phyloP scores from a whole-genome alignment of 352 stramenopile genomes.

The Phytophthora tentaculata region DNA sequence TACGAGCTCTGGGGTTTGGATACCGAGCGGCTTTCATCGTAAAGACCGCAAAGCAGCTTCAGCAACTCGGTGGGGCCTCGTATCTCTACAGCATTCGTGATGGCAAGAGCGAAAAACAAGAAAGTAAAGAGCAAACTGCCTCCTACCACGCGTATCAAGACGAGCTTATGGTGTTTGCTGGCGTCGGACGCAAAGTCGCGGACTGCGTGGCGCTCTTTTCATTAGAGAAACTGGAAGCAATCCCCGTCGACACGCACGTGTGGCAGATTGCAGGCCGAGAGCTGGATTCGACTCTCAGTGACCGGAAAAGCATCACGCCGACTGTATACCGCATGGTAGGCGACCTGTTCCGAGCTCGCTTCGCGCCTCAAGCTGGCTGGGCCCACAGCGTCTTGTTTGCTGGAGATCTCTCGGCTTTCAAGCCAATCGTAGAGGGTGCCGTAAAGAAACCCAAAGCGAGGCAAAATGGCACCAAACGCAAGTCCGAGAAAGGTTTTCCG shows the following conservation, averaged over 20 bases:
- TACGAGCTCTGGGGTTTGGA: constrained; percentile 88
- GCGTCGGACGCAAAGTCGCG: constrained; percentile 95
- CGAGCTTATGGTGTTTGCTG: constrained; percentile 70
- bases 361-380: constrained; percentile 93
- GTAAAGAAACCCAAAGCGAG: constrained; percentile 33
- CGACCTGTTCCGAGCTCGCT: constrained; percentile 93
- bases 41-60: constrained; percentile 78
- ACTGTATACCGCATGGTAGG: constrained; percentile 89
- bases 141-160: constrained; percentile 53
- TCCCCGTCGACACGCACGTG: constrained; percentile 98
- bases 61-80: constrained; percentile 59
- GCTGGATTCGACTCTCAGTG: constrained; percentile 53
- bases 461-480: constrained; percentile 15
- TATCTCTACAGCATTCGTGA: constrained; percentile 72
- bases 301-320: constrained; percentile 86
- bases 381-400: constrained; percentile 80
- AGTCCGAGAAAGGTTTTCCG: constrained; percentile 2
- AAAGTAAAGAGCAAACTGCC: background rate
- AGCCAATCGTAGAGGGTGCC: constrained; percentile 25
- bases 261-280: constrained; percentile 95
- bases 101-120: constrained; percentile 9
- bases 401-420: constrained; percentile 54
- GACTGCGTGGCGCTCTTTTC: constrained; percentile 98
- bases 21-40: constrained; percentile 92
- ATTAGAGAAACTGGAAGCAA: constrained; percentile 90